These are phyloP conservation scores for Cercospora sp. DNA, from an alignment of 2,329 filamentous ascomycete species.

Conservation along the genomic window DNA sequence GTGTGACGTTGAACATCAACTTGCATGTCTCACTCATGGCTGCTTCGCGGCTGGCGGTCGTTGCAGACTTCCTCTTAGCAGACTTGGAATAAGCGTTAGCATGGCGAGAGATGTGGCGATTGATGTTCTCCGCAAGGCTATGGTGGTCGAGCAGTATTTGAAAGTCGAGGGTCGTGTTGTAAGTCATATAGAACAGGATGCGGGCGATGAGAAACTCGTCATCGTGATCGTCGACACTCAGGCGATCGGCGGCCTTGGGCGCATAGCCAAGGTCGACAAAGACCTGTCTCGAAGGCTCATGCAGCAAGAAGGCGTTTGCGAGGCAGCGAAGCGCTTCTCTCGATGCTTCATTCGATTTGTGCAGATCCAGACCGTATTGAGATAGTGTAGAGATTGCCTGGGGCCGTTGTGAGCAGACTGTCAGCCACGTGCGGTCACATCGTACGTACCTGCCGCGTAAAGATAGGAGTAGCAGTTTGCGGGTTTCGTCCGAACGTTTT, in stretches of 20 bases:
- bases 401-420: not conserved
- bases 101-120: constrained; percentile 68
- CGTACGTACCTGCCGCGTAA: constrained; percentile 67
- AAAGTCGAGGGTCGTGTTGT: constrained; percentile 70
- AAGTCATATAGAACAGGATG: constrained; percentile 77
- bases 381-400: constrained; percentile 65
- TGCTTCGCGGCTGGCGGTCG: constrained; percentile 68
- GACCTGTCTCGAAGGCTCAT: constrained; percentile 66
- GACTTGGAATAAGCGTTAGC: constrained; percentile 48
- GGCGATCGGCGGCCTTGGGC: constrained; percentile 65
- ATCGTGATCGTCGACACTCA: constrained; percentile 71
- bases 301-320: constrained; percentile 78
- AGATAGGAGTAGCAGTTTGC: constrained; percentile 75
- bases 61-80: constrained; percentile 24
- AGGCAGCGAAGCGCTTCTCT: constrained; percentile 78
- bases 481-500: constrained; percentile 78
- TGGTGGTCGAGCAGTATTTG: constrained; percentile 65
- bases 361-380: constrained; percentile 69
- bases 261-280: constrained; percentile 71
- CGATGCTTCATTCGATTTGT: constrained; percentile 58
- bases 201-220: constrained; percentile 85
- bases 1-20: constrained; percentile 83
- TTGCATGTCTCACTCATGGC: constrained; percentile 83
- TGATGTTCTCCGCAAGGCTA: constrained; percentile 67
- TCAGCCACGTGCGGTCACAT: not conserved